Conservation (phyloP, 2,329 filamentous ascomycete species). For the Paradendryphiella salina region DNA sequence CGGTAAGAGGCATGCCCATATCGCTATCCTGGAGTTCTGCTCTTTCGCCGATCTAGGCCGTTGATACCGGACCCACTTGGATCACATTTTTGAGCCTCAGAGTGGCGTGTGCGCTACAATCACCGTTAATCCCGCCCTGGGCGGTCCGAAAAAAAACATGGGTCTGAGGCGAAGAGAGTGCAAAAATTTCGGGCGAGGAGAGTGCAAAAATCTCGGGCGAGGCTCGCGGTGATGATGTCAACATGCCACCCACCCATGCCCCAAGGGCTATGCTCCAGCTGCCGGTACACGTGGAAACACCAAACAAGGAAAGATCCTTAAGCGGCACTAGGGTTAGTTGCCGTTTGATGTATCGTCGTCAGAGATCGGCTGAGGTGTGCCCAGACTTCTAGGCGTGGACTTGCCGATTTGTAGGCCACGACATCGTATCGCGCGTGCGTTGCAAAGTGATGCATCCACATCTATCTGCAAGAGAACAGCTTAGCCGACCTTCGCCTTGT, state of each 20-base stretch:
- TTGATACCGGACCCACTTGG: slow-evolving; percentile 18
- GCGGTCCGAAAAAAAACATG: slow-evolving; percentile 4
- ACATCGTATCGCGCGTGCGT: background rate
- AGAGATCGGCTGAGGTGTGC: slow-evolving; percentile 2
- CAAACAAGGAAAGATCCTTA: slow-evolving; percentile 1
- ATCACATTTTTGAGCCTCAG: slow-evolving; percentile 18
- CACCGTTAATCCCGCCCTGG: slow-evolving; percentile 6
- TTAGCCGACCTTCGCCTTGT: background rate
- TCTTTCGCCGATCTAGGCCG: slow-evolving; percentile 32
- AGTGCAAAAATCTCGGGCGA: slow-evolving; percentile 12
- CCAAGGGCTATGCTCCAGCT: slow-evolving; percentile 4
- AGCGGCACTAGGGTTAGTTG: slow-evolving; percentile 1
- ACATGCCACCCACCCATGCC: background rate
- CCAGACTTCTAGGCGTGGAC: background rate
- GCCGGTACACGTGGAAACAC: slow-evolving; percentile 3
- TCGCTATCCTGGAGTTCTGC: slow-evolving; percentile 22
- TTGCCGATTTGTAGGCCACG: background rate
- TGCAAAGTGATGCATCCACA: background rate
- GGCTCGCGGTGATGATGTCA: slow-evolving; percentile 13
- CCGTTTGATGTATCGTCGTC: slow-evolving; percentile 10
- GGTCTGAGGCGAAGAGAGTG: slow-evolving; percentile 7
- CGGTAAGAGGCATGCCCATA: slow-evolving; percentile 9
- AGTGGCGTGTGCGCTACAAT: slow-evolving; percentile 2
- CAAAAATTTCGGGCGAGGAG: slow-evolving; percentile 11
- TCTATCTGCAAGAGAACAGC: background rate